Evolutionary conservation across 495 filamentous ascomycete species (phyloP), one percentile per base, ranked within the genome.

Genomic region (Staphylotrichum tortipilum): DNA sequence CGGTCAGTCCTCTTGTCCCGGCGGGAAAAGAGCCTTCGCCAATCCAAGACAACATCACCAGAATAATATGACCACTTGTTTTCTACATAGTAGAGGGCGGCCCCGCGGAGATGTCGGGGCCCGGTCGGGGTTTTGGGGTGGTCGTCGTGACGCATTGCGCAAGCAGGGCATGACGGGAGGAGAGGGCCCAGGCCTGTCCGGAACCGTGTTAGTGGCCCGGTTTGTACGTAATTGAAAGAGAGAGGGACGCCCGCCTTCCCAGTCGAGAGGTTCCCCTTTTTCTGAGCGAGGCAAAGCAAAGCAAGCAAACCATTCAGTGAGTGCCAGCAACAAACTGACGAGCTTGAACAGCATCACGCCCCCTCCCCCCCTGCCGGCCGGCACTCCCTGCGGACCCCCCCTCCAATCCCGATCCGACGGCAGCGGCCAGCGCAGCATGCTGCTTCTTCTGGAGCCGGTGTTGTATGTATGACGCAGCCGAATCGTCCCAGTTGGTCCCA

Each of bases 211-310:
- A 60, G 61, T 50, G 53, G 54, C 37, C 49, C 44, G 39, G 24
- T 57, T 65, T 65, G 62, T 65, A 65, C 62, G 62, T 65, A 65
- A 65, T 61, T 48, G 55, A 65, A 65, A 51, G 38, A 15, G 40
- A 19, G 5, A 30, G 12, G 17, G 31, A 35, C 47, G 36, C 47
- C 37, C 47, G 30, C 4, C 47, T 24, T 26, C 30, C 31, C 28
- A 48, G 35, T 28, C 24, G 10, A 10, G 26, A 33, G 3, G 28
- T 22, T 41, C 36, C n/a, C n/a, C n/a, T n/a, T n/a, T n/a, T n/a
- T n/a, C n/a, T n/a, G n/a, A n/a, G n/a, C n/a, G n/a, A n/a, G n/a
- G n/a, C n/a, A n/a, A n/a, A n/a, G n/a, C n/a, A n/a, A n/a, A n/a
- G n/a, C n/a, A n/a, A n/a, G n/a, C n/a, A n/a, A n/a, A n/a, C n/a